Evolutionary conservation across 176 grass and related monocot genomes (phyloP).

Genomic region (Hordeum marinum): DNA sequence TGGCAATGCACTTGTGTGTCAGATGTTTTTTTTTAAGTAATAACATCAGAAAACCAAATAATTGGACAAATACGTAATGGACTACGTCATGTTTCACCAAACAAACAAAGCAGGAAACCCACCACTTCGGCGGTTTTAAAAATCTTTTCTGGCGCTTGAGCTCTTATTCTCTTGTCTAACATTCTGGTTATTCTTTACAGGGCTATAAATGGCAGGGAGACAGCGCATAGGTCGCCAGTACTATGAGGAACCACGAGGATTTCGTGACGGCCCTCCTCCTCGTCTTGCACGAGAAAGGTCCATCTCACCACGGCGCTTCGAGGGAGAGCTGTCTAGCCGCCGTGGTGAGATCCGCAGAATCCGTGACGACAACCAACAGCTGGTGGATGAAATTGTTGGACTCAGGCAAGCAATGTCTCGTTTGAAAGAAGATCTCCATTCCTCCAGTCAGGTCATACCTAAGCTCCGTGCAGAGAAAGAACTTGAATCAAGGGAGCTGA

Average conservation of each 20-base stretch:
- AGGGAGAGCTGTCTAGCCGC: conserved; percentile 42
- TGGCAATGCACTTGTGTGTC: not conserved
- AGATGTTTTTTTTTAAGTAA: not conserved
- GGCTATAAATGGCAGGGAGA: conserved; percentile 53
- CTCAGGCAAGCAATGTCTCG: conserved; percentile 31
- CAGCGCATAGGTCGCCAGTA: conserved; percentile 27
- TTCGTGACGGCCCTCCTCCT: conserved; percentile 37
- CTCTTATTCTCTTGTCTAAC: not conserved
- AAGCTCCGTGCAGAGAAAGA: conserved; percentile 65
- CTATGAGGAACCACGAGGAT: conserved; percentile 30
- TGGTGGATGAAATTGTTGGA: conserved; percentile 47
- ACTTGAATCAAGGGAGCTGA: conserved; percentile 51
- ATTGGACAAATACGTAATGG: not conserved
- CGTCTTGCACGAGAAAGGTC: conserved; percentile 26
- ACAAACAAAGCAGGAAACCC: not conserved
- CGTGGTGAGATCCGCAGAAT: conserved; percentile 46
- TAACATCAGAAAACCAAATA: not conserved
- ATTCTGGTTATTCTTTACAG: conserved; percentile 23
- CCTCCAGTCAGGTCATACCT: conserved; percentile 44
- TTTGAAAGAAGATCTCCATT: conserved; percentile 44
- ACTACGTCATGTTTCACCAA: not conserved
- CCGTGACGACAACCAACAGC: conserved; percentile 41
- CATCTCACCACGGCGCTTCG: conserved; percentile 37
- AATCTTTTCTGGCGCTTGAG: not conserved
- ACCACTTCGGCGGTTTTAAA: not conserved